A percentile compares a stretch with the other conserved stretches of the same genome.
Conservation (phyloP, 2,329 filamentous ascomycete genomes). For the Aspergillus neotritici region DNA sequence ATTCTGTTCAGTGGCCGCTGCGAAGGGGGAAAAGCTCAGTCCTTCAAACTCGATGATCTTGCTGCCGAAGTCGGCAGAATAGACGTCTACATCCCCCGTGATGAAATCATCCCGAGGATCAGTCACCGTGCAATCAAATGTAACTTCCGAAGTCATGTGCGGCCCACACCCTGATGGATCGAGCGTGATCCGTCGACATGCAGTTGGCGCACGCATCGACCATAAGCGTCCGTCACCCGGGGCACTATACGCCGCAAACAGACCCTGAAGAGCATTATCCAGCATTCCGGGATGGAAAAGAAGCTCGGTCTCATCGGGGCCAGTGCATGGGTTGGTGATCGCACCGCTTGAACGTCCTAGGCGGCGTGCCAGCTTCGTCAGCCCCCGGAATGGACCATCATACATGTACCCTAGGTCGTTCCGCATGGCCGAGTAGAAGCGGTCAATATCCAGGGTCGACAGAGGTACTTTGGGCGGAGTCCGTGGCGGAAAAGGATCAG, state of each 20-base stretch:
- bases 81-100: too few species aligned
- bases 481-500: not conserved
- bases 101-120: slow-evolving; percentile 19
- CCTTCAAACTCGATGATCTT: too few species aligned
- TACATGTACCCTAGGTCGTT: slow-evolving; percentile 1
- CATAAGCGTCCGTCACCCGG: slow-evolving; percentile 4
- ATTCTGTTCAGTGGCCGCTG: too few species aligned
- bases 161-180: too few species aligned
- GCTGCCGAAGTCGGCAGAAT: too few species aligned
- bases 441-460: not conserved
- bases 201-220: not conserved
- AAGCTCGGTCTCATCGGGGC: too few species aligned
- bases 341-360: too few species aligned
- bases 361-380: too few species aligned
- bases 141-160: too few species aligned
- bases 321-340: too few species aligned
- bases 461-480: not conserved
- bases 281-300: slow-evolving; percentile 2
- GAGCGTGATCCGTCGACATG: not conserved
- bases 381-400: not conserved
- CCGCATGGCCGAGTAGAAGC: not conserved
- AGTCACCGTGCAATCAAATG: not conserved
- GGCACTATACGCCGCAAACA: not conserved
- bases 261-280: slow-evolving; percentile 1
- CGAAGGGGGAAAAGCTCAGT: too few species aligned